Evolutionary conservation across 2,329 filamentous ascomycete genomes (phyloP), one percentile per base, ranked within the genome.

Genomic region (Pyrenophora seminiperda): DNA sequence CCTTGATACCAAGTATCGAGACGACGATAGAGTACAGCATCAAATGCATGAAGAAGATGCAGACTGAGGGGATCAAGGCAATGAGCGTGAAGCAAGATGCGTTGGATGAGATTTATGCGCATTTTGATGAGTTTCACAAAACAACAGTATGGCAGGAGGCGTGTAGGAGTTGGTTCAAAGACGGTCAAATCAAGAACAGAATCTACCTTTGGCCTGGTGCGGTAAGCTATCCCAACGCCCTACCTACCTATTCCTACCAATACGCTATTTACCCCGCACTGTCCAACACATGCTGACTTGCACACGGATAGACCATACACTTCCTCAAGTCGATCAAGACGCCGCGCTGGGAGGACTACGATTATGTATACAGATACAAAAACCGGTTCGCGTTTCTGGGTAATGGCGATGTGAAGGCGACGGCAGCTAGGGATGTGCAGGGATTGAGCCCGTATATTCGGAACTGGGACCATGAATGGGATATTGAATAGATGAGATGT

Each of bases 381-480:
- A 68, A 68, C 43, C 47, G 62, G 5, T 68, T 68, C 41, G 67
- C 66, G 6, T 70, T 60, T 54, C 41, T 70, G 49, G 67, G 66
- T 29, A 70, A 67, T 31, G 77, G 77, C 20, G 72, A 77, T 55
- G 73, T 79, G 18, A 78, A 78, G 65, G 75, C 76, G 3, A 75
- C 73, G 43, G 65, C 66, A 13, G 73, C 69, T 6, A 66, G 68
- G 29, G 73, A 77, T 43, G 61, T 75, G 22, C 59, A 66, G 17
- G 76, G 76, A 3, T 56, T 79, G 31, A 74, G 73, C 47, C 72
- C 76, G 4, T 79, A 79, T 51, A 74, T 79, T 45, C 70, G 76
- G 40, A 74, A 70, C 54, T 68, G 61, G 29, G 77, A 79, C 52
- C 67, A 75, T 39, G 75, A 76, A 19, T 79, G 77, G 77, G 67